These are phyloP conservation scores for Trichoderma koningii DNA, from an alignment of 2,329 filamentous ascomycete genomes.

Conservation along the genomic window DNA sequence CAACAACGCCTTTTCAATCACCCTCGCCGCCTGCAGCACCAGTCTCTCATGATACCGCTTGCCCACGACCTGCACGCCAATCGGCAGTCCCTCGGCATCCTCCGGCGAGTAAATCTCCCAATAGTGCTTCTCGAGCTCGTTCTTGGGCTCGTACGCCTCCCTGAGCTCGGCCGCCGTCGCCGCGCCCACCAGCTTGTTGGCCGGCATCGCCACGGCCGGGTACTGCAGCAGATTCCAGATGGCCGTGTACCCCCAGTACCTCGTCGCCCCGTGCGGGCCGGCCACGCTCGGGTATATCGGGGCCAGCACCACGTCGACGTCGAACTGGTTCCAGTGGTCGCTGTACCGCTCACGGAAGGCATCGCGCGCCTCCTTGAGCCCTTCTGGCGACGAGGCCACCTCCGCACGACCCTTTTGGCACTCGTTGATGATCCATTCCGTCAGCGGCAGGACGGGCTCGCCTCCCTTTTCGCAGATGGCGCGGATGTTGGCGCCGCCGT, in stretches of 20 bases:
- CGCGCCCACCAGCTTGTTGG: constrained; percentile 2
- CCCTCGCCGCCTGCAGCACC: constrained; percentile 15
- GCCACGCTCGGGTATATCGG: constrained; percentile 18
- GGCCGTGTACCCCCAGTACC: constrained; percentile 23
- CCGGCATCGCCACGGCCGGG: constrained; percentile 14
- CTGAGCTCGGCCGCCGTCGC: constrained; percentile 11
- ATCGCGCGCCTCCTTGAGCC: constrained; percentile 87
- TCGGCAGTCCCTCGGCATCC: background rate
- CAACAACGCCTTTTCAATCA: constrained; percentile 13
- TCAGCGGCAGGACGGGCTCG: constrained; percentile 62
- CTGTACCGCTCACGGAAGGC: constrained; percentile 79
- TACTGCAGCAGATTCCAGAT: constrained; percentile 27
- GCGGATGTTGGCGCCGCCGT: constrained; percentile 73
- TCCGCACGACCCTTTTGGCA: constrained; percentile 3
- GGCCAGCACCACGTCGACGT: background rate
- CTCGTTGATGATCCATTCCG: constrained; percentile 25
- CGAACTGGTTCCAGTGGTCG: constrained; percentile 56
- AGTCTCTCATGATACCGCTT: constrained; percentile 21
- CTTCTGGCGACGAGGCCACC: constrained; percentile 76
- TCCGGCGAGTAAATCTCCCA: constrained; percentile 18
- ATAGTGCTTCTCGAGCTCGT: constrained; percentile 21
- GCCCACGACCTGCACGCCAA: constrained; percentile 15
- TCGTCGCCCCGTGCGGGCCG: constrained; percentile 15
- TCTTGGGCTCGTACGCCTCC: constrained; percentile 19
- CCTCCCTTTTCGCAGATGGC: constrained; percentile 72